Evolutionary conservation across 1,284 basidiomycete genomes (phyloP).

Genomic region (Trichosporon faecale): DNA sequence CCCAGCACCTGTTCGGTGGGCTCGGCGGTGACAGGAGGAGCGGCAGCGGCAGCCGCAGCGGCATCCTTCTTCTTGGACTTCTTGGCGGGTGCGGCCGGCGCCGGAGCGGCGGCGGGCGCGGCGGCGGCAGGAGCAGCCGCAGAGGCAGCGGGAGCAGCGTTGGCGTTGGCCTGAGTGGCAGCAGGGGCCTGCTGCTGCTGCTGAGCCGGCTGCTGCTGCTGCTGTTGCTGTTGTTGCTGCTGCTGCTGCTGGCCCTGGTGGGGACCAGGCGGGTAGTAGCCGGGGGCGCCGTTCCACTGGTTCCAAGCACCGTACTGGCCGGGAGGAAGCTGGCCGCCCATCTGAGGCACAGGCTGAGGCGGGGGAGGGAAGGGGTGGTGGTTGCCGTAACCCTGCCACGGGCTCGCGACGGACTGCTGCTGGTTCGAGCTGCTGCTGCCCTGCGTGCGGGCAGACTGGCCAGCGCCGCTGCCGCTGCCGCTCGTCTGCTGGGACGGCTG

Average conservation of each 20-base stretch:
- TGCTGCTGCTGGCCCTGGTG: conserved; percentile 17
- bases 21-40: conserved; percentile 8
- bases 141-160: conserved; percentile 6
- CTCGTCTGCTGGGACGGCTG: conserved; percentile 10
- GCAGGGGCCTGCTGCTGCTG: conserved; percentile 7
- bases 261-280: conserved; percentile 30
- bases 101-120: conserved; percentile 5
- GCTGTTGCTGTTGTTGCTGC: conserved; percentile 16
- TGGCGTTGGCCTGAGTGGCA: background rate
- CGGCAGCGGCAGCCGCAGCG: conserved; percentile 17
- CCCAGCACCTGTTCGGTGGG: conserved; percentile 29
- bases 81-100: conserved; percentile 23
- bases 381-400: conserved; percentile 32
- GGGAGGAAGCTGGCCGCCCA: conserved; percentile 27
- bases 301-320: conserved; percentile 33
- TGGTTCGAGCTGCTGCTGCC: conserved; percentile 22
- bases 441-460: conserved; percentile 11
- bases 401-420: conserved; percentile 17
- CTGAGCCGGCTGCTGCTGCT: conserved; percentile 13
- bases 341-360: conserved; percentile 31
- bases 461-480: background rate
- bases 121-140: conserved; percentile 8
- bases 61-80: conserved; percentile 27
- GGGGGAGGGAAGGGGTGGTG: conserved; percentile 35
- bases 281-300: conserved; percentile 28